Evolutionary conservation across 192 early-diverging fungal genomes (phyloP).

Genomic region (Haplosporangium gracile): DNA sequence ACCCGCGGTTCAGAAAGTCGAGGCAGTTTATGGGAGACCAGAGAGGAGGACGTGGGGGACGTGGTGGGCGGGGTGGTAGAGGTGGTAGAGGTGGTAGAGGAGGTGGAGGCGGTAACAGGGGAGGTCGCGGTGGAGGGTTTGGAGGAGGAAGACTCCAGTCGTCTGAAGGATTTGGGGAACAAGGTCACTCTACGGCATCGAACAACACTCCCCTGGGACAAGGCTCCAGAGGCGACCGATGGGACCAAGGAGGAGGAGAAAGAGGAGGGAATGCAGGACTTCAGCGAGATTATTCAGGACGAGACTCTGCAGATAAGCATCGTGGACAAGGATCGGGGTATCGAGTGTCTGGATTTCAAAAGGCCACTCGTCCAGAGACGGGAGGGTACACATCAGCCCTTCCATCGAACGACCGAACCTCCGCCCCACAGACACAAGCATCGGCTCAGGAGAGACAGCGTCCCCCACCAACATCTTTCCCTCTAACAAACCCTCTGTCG

Average conservation of each 20-base stretch:
- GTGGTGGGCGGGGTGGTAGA: conserved; percentile 65
- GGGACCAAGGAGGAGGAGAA: background rate
- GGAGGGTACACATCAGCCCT: conserved; percentile 5
- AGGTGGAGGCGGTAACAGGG: conserved; percentile 60
- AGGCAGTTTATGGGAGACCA: conserved; percentile 54
- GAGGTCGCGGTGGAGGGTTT: conserved; percentile 43
- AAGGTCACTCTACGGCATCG: conserved; percentile 20
- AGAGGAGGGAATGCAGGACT: background rate
- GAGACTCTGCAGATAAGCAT: background rate
- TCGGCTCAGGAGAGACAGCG: background rate
- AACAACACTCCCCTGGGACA: conserved; percentile 40
- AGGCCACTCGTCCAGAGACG: conserved; percentile 40
- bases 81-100: conserved; percentile 61
- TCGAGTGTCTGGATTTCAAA: conserved; percentile 50
- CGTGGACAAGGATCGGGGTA: conserved; percentile 22
- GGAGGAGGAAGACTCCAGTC: conserved; percentile 44
- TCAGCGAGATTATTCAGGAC: background rate
- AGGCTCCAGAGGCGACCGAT: conserved; percentile 12
- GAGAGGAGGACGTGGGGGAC: conserved; percentile 52
- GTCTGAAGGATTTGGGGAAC: conserved; percentile 9
- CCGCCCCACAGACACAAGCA: background rate
- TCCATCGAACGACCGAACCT: background rate
- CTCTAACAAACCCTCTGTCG: background rate
- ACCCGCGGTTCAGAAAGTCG: conserved; percentile 71
- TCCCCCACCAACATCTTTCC: background rate